Evolutionary conservation across 2,329 filamentous ascomycete genomes (phyloP).

Genomic region (Cercospora sp.): DNA sequence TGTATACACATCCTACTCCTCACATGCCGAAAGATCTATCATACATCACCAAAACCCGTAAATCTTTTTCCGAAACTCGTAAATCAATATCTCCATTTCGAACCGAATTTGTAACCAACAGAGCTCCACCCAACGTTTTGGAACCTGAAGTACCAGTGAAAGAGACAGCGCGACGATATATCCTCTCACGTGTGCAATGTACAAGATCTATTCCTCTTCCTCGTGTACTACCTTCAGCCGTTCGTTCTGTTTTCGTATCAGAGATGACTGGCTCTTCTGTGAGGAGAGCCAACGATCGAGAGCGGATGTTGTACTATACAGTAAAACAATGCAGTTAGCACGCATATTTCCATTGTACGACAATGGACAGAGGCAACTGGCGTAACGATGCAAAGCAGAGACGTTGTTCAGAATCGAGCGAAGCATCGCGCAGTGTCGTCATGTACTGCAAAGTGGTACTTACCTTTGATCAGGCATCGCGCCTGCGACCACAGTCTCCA

Average conservation of each 20-base stretch:
- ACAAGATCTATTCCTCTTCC: constrained; percentile 19
- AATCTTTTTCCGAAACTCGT: too few species aligned
- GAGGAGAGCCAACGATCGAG: constrained; percentile 33
- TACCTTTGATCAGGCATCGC: constrained; percentile 33
- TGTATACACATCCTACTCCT: too few species aligned
- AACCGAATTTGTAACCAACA: too few species aligned
- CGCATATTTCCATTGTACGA: neutral
- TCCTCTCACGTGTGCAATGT: neutral
- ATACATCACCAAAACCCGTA: too few species aligned
- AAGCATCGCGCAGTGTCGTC: too few species aligned
- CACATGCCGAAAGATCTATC: too few species aligned
- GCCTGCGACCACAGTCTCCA: constrained; percentile 30
- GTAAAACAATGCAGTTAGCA: constrained; percentile 10
- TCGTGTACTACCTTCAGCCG: constrained; percentile 33
- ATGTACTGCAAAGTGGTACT: constrained; percentile 16
- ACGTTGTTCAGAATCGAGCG: neutral
- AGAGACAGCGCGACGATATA: too few species aligned
- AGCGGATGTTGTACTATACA: constrained; percentile 27
- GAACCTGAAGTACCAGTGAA: too few species aligned
- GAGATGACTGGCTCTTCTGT: constrained; percentile 28
- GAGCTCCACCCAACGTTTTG: too few species aligned
- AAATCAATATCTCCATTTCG: too few species aligned
- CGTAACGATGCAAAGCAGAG: neutral
- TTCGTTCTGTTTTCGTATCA: constrained; percentile 24
- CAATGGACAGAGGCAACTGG: neutral